Base-by-base conservation (phyloP, 805 yeast genomes). In the Tetrapisispora arboricola region DNA sequence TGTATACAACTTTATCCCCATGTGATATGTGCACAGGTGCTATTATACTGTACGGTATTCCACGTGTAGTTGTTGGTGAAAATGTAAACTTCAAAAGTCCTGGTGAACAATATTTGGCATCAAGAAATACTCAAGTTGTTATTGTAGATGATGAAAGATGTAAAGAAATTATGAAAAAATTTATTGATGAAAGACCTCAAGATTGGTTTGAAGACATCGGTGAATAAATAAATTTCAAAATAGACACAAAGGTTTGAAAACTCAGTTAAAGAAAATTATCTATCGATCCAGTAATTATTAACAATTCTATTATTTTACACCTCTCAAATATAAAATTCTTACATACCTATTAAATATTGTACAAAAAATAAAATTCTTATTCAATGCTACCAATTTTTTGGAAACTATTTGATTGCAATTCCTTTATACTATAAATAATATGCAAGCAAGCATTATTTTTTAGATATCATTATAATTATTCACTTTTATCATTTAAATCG, bases 21-120 rank as follows among this genome's bases (percentile, higher is more conserved):
- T 90, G 97, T 60, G 73, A 79, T 50, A 90, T 90, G 96, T 90
- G 97, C 60, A 76, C 92, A 4, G 97, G 97, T 17, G 94, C 96
- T 6, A 83, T 90, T 48, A 55, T 90, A 39, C 68, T 90, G 71
- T 90, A 87, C 64, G 95, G 95, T 31, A 73, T 90, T 50, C 79
- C 80, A 53, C 72, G 96, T 48, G 81, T 85, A 32, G 96, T 90
- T 0, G 53, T 87, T 61, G 96, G 96, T 24, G 98, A 90, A 59
- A 87, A 87, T 63, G 74, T 65, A 41, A 90, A 81, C 24, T 90
- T 83, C 51, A 50, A 71, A 26, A 96, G 96, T 11, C 56, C 58
- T 6, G 94, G 84, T 21, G 96, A 90, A 59, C 82, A 78, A 32
- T 77, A 78, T 59, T 68, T 90, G 52, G 57, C 60, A 46, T 55